Evolutionary conservation across 1,284 basidiomycete genomes (phyloP), one percentile per base, ranked within the genome.

Genomic region (Ceratobasidium sp.): DNA sequence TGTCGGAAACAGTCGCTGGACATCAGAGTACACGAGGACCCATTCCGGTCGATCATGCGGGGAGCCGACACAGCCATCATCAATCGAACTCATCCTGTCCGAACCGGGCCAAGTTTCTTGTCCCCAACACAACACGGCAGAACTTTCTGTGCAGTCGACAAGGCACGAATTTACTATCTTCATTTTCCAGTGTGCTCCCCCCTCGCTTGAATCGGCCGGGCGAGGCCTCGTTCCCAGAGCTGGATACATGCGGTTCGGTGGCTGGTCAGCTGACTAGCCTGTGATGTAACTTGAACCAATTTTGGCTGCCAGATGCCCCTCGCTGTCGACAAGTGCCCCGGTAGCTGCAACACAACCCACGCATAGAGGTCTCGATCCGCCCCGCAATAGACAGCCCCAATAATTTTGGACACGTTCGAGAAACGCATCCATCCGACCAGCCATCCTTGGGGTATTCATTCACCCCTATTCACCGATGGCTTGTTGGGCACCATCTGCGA

Each of bases 31-130:
- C 5, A 60, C 18, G 28, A 6, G 36, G 30, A 23, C 28, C 14
- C 9, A 45, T 46, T 43, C 16, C 10, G 36, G 50, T 16, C 50
- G 50, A 48, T 48, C 50, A 32, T 23, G 39, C 58, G 58, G 39
- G n/a, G 16, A 23, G 58, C 58, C 58, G 43, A 41, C 58, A 60
- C 41, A 23, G 58, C 58, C 58, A 60, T 45, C 55, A 57, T 57
- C 55, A 39, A 53, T 34, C 10, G 34, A 34, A 23, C 55, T n/a
- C n/a, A 57, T 30, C 55, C 26, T 23, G 57, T 28, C 57, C 36
- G 34, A 58, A 58, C 26, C 57, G 9, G 14, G 32, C 36, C 57
- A 58, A 21, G 6, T 23, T n/a, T 41, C 26, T 16, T 28, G 5
- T 1, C 32, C 57, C 57, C 57, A 58, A 58, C 39, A 16, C 57